A percentile compares a stretch with the other conserved stretches of the same genome.
Conservation (phyloP, 352 stramenopile species). For the Aphanomyces cochlioides region DNA sequence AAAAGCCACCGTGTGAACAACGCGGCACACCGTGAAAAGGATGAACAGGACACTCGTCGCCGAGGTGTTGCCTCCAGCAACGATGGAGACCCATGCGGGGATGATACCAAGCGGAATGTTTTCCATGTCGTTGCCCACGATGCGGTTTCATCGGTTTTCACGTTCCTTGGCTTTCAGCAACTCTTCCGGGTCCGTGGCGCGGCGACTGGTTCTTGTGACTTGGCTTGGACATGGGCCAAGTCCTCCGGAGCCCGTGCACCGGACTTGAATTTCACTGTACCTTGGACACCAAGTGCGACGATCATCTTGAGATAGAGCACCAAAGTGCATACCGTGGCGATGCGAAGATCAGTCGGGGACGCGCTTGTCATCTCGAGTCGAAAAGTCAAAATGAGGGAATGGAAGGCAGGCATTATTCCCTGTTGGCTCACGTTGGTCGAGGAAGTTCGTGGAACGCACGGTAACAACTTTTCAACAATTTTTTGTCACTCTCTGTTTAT, state of each 20-base stretch:
- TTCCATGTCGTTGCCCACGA: slow-evolving; percentile 58
- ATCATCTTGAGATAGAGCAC: neutral
- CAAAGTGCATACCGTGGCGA: neutral
- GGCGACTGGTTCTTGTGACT: too few relatives aligned
- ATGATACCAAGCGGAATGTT: slow-evolving; percentile 44
- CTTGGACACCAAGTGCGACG: neutral
- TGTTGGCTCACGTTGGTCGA: too few relatives aligned
- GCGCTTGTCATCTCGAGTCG: too few relatives aligned
- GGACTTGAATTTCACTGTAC: neutral
- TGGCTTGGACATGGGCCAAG: neutral
- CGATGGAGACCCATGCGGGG: slow-evolving; percentile 32
- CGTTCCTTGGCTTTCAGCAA: neutral
- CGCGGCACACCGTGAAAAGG: slow-evolving; percentile 42
- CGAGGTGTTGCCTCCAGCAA: slow-evolving; percentile 37
- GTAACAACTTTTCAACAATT: too few relatives aligned
- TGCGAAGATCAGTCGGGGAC: too few relatives aligned
- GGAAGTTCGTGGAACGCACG: too few relatives aligned
- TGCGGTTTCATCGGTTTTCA: slow-evolving; percentile 49
- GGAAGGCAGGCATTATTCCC: too few relatives aligned
- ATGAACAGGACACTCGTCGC: slow-evolving; percentile 38
- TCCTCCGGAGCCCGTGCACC: neutral
- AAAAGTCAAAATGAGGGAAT: too few relatives aligned
- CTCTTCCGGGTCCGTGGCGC: neutral
- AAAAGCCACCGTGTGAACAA: slow-evolving; percentile 46
- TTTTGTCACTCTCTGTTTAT: too few relatives aligned